Percentiles rank a stretch among this genome's conserved stretches.
Conservation (phyloP, 345 rosid species). For the Erodium maritimum region DNA sequence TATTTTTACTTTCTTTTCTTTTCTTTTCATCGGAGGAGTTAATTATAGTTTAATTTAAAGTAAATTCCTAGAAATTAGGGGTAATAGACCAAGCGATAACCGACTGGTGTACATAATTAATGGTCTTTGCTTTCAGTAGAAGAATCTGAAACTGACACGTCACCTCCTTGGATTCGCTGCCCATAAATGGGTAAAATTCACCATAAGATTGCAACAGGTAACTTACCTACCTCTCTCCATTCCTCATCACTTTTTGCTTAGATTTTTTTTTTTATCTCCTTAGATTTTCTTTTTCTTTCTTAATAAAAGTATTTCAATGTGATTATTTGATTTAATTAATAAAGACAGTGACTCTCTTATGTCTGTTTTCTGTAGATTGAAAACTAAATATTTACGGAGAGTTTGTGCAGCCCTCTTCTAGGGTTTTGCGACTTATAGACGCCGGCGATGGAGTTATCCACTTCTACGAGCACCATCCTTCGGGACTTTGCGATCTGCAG, state of each 20-base stretch:
- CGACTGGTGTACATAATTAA: conserved; percentile 24
- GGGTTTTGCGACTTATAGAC: too few relatives aligned
- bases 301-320: too few relatives aligned
- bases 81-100: conserved; percentile 31
- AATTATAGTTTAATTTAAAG: neutral
- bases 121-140: conserved; percentile 17
- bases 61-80: conserved; percentile 14
- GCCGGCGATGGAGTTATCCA: too few relatives aligned
- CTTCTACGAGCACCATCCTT: too few relatives aligned
- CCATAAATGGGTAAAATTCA: neutral
- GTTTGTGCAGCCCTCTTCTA: too few relatives aligned
- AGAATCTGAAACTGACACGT: conserved; percentile 30
- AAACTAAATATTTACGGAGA: too few relatives aligned
- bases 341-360: too few relatives aligned
- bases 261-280: neutral
- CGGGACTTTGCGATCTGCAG: too few relatives aligned
- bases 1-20: neutral
- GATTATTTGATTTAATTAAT: too few relatives aligned
- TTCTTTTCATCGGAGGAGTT: neutral
- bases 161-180: conserved; percentile 17
- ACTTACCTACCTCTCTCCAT: neutral
- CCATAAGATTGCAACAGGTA: neutral
- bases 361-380: too few relatives aligned
- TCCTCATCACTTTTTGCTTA: neutral
- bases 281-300: neutral